Percentiles rank a stretch among this genome's conserved stretches.
Evolutionary conservation across 768 basidiomycete species (phyloP).

Genomic region (Hygrophorus pudorinus): DNA sequence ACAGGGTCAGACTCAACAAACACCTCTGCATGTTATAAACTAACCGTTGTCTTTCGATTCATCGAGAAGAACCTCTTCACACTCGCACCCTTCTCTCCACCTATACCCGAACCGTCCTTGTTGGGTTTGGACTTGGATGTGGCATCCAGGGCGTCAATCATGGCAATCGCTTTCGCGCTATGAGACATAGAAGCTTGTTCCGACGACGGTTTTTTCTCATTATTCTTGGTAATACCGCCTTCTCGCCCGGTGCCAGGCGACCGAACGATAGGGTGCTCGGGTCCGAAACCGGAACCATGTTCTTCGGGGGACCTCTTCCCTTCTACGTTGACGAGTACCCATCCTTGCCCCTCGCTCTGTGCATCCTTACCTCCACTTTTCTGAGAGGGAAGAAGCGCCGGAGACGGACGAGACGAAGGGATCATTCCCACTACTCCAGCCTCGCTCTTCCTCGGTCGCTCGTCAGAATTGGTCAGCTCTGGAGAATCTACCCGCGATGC

Average conservation of each 20-base stretch:
- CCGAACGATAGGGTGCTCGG: background rate
- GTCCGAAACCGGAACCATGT: background rate
- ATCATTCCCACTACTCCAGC: conserved; percentile 48
- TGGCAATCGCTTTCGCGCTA: conserved; percentile 53
- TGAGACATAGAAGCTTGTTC: conserved; percentile 25
- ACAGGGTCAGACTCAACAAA: background rate
- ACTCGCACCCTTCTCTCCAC: conserved; percentile 14
- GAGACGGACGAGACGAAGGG: conserved; percentile 16
- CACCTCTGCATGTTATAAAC: conserved; percentile 12
- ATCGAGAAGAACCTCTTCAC: conserved; percentile 30
- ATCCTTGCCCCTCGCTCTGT: conserved; percentile 35
- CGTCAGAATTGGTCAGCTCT: conserved; percentile 35
- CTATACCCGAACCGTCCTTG: conserved; percentile 8
- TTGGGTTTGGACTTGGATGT: conserved; percentile 28
- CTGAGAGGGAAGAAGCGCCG: conserved; percentile 10
- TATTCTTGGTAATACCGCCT: conserved; percentile 6
- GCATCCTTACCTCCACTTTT: conserved; percentile 19
- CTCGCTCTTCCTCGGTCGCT: conserved; percentile 49
- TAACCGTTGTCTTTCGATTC: conserved; percentile 27
- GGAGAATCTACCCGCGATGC: conserved; percentile 43
- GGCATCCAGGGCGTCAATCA: conserved; percentile 47
- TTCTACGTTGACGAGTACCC: conserved; percentile 60
- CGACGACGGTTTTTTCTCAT: no score
- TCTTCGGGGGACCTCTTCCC: conserved; percentile 15
- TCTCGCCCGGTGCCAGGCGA: conserved; percentile 7